These are phyloP conservation scores for Botrytis aclada DNA, from an alignment of 2,329 filamentous ascomycete genomes.

Conservation along the genomic window DNA sequence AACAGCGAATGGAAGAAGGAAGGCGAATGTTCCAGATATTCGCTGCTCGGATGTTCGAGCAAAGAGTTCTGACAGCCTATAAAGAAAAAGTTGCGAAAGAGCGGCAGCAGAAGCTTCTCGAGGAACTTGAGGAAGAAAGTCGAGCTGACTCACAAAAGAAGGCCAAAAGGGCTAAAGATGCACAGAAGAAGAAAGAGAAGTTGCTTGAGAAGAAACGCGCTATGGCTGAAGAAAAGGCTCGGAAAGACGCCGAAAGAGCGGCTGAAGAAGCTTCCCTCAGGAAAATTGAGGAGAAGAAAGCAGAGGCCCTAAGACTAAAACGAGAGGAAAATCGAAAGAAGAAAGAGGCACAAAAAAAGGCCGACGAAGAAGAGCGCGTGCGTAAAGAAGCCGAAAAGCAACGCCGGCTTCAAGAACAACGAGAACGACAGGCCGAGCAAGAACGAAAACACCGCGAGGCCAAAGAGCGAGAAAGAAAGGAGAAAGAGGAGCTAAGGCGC, in stretches of 20 bases:
- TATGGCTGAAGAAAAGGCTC: conserved; percentile 85
- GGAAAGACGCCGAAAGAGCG: conserved; percentile 82
- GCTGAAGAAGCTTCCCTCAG: conserved; percentile 77
- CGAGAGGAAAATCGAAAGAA: conserved; percentile 90
- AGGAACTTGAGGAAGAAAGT: conserved; percentile 86
- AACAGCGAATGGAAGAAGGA: conserved; percentile 98
- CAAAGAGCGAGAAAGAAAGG: conserved; percentile 78
- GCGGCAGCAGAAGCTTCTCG: conserved; percentile 83
- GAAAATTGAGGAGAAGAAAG: conserved; percentile 72
- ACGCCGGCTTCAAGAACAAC: conserved; percentile 76
- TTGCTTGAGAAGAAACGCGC: conserved; percentile 83
- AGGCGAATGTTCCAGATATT: conserved; percentile 99
- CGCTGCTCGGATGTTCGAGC: conserved; percentile 98
- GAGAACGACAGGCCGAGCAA: conserved; percentile 78
- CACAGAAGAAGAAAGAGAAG: conserved; percentile 93
- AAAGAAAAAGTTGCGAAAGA: conserved; percentile 94
- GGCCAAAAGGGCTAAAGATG: conserved; percentile 90
- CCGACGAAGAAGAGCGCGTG: conserved; percentile 82
- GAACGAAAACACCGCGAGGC: conserved; percentile 81
- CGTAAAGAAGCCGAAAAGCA: conserved; percentile 83
- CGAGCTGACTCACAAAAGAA: conserved; percentile 74
- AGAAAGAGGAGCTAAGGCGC: conserved; percentile 76
- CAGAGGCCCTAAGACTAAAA: conserved; percentile 76
- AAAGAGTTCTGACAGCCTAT: conserved; percentile 94
- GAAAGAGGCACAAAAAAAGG: conserved; percentile 84